A percentile compares a stretch with the other conserved stretches of the same genome.
Evolutionary conservation across 73 alveolate genomes (phyloP).

Genomic region (Urostyla sp.): DNA sequence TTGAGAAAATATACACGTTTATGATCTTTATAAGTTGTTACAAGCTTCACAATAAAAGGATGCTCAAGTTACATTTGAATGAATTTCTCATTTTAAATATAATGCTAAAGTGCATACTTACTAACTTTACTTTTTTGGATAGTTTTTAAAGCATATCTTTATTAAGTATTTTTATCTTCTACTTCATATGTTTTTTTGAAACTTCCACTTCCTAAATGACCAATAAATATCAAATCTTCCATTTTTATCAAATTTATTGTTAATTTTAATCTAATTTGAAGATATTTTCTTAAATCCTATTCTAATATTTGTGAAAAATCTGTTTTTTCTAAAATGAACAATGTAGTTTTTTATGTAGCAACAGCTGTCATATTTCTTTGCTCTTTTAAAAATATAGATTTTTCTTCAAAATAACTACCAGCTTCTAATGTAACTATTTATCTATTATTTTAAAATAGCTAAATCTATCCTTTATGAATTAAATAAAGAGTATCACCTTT

Average conservation of each 20-base stretch:
- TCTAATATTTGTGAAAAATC: conserved; percentile 78
- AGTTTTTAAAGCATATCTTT: conserved; percentile 80
- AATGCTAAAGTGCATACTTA: conserved; percentile 24
- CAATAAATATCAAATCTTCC: conserved; percentile 65
- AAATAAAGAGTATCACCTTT: conserved; percentile 65
- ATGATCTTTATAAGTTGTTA: conserved; percentile 77
- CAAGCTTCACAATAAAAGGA: conserved; percentile 85
- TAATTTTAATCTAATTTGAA: conserved; percentile 69
- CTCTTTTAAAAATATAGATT: conserved; percentile 77
- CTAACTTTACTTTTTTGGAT: conserved; percentile 2
- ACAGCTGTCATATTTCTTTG: conserved; percentile 69
- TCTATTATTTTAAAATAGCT: conserved; percentile 52
- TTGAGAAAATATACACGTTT: conserved; percentile 72
- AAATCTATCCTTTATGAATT: conserved; percentile 79
- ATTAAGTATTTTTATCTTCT: conserved; percentile 52
- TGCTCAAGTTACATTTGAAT: conserved; percentile 80
- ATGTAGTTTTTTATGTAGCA: conserved; percentile 70
- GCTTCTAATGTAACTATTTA: conserved; percentile 72
- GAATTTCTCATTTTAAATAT: conserved; percentile 63
- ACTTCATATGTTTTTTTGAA: conserved; percentile 82
- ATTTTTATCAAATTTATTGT: conserved; percentile 67
- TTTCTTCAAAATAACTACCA: conserved; percentile 86
- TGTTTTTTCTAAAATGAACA: conserved; percentile 69
- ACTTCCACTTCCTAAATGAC: conserved; percentile 78
- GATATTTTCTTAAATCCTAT: conserved; percentile 68